Conservation (phyloP, 2,329 filamentous ascomycete species). For the Stagonosporopsis rhizophila region DNA sequence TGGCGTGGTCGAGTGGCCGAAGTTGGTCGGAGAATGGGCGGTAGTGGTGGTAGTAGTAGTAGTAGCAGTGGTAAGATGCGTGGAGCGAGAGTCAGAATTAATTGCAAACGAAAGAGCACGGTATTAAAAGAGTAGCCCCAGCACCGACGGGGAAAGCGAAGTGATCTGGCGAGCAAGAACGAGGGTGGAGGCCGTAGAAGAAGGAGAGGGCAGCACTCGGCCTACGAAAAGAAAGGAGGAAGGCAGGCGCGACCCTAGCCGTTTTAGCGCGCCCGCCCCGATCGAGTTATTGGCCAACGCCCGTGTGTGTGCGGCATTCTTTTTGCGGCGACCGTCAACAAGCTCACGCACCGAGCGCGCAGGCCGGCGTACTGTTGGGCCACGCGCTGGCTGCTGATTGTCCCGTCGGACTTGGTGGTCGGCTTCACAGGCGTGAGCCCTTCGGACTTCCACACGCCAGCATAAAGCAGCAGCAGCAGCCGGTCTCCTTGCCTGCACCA, state of each 20-base stretch:
- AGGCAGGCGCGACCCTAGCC: slow-evolving; percentile 20
- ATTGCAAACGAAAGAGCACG: slow-evolving; percentile 34
- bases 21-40: slow-evolving; percentile 33
- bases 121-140: slow-evolving; percentile 40
- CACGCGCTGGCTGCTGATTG: slow-evolving; percentile 8
- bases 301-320: slow-evolving; percentile 11
- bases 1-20: slow-evolving; percentile 36
- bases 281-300: slow-evolving; percentile 13
- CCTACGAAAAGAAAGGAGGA: slow-evolving; percentile 22
- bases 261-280: slow-evolving; percentile 14
- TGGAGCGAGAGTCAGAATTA: slow-evolving; percentile 51
- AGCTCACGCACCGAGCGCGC: neutral
- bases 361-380: slow-evolving; percentile 17
- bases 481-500: neutral
- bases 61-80: slow-evolving; percentile 46
- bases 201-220: slow-evolving; percentile 23
- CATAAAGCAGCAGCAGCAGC: slow-evolving; percentile 1
- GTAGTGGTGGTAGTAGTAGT: no score
- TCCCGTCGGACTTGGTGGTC: neutral
- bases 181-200: slow-evolving; percentile 27
- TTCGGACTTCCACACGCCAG: slow-evolving; percentile 1
- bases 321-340: slow-evolving; percentile 16
- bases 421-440: neutral
- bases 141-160: slow-evolving; percentile 31
- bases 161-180: slow-evolving; percentile 35